Evolutionary conservation across 2,329 filamentous ascomycete genomes (phyloP), one percentile per base, ranked within the genome.

Genomic region (Cercospora canescens): DNA sequence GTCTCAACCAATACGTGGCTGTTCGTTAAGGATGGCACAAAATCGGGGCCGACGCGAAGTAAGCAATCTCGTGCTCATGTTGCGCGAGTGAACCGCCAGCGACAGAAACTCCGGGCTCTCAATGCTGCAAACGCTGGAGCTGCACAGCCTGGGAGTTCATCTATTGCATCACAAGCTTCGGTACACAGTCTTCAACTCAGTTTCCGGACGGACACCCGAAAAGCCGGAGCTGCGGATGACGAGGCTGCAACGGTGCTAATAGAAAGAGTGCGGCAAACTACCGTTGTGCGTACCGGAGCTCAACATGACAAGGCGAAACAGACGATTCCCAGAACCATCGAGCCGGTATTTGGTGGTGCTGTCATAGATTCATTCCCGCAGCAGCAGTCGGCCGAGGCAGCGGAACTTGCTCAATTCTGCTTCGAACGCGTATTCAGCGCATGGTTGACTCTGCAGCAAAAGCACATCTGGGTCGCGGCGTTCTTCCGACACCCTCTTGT

Each of bases 41-140:
- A 50, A 26, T 28, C 37, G n/a, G 57, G 48, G 9, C 60, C 62
- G 50, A 37, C 61, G 34, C 56, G 63, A 6, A 68, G 63, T 52
- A 61, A 62, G 55, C 66, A 68, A 34, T 65, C 66, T 14, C 62
- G 66, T 54, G 63, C 66, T 24, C 66, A 68, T 59, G 66, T 67
- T 50, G 66, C 63, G 21, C 60, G 66, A n/a, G 66, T 67, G 9
- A 67, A 65, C 45, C 60, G 66, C 18, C 62, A 63, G 28, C 52
- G 66, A 18, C 66, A 65, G 50, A 68, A 65, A 32, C 30, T 65
- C 11, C 59, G 63, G 58, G 45, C 45, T 28, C 45, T 52, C 45
- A 52, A 52, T 52, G 21, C 24, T 52, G 45, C 45, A 26, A 52
- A 52, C 12, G 24, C 45, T 3, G 21, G 5, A 9, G 24, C 9